These are phyloP conservation scores for Chaetomium olivaceum DNA, from an alignment of 2,329 filamentous ascomycete genomes.

Conservation along the genomic window DNA sequence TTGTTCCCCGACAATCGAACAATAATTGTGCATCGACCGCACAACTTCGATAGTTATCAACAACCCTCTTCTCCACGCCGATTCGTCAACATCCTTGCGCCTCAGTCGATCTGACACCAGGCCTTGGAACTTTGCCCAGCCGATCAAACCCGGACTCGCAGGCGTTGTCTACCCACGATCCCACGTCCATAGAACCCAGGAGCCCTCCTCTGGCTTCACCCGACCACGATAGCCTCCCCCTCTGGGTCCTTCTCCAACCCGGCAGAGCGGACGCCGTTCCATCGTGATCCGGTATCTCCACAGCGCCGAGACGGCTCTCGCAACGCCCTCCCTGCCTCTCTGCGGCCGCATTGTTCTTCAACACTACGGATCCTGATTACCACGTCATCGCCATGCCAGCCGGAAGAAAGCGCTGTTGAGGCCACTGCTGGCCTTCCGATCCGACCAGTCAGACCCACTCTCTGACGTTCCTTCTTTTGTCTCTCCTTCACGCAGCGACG, in stretches of 20 bases:
- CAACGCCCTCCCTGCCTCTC: constrained; percentile 14
- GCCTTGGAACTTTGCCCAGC: constrained; percentile 24
- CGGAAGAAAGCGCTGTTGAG: constrained; percentile 18
- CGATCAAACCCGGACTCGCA: constrained; percentile 32
- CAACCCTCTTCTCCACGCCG: background rate
- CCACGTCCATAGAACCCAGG: background rate
- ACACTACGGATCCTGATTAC: constrained; percentile 14
- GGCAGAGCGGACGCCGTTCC: constrained; percentile 12
- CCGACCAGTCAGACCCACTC: constrained; percentile 19
- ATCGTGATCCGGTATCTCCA: constrained; percentile 1
- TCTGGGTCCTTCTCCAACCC: background rate
- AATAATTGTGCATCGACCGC: constrained; percentile 8
- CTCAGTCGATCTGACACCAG: constrained; percentile 28
- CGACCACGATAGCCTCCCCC: background rate
- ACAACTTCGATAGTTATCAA: background rate
- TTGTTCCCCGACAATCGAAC: constrained; percentile 20
- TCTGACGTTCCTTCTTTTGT: constrained; percentile 23
- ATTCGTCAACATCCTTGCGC: constrained; percentile 27
- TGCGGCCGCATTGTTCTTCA: constrained; percentile 14
- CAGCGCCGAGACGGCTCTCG: background rate
- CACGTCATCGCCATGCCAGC: constrained; percentile 26
- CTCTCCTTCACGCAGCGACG: constrained; percentile 11
- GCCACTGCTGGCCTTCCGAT: constrained; percentile 24
- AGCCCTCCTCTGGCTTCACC: background rate
- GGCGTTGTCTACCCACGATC: constrained; percentile 5